Conservation (phyloP, 176 grass and related monocot species). For the Bothriochloa decipiens region DNA sequence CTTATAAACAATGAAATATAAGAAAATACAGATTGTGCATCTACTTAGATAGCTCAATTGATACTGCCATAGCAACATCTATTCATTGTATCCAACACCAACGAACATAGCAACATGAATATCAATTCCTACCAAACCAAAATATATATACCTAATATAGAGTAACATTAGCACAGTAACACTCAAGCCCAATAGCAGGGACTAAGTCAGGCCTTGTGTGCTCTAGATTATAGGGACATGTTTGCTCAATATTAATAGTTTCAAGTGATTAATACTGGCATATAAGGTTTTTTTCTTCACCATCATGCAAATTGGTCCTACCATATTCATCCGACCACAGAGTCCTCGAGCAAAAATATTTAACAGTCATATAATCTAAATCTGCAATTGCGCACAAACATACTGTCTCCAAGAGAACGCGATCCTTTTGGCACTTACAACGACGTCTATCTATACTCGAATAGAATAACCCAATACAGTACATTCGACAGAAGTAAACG, state of each 20-base stretch:
- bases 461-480: background rate
- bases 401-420: background rate
- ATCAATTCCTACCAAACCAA: background rate
- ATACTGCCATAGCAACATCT: background rate
- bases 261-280: background rate
- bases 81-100: background rate
- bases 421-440: background rate
- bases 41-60: background rate
- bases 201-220: background rate
- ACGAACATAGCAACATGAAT: constrained; percentile 3
- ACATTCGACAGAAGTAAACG: constrained; percentile 17
- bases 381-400: no score
- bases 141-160: background rate
- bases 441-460: background rate
- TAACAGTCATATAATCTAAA: background rate
- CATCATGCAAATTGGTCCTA: background rate
- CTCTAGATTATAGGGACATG: background rate
- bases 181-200: background rate
- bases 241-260: background rate
- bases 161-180: background rate
- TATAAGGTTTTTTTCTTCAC: background rate
- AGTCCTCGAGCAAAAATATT: background rate
- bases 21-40: background rate
- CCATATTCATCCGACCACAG: background rate
- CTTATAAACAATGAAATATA: background rate